Evolutionary conservation across 1,284 basidiomycete genomes (phyloP), one percentile per base, ranked within the genome.

Genomic region (Rhodotorula sp.): DNA sequence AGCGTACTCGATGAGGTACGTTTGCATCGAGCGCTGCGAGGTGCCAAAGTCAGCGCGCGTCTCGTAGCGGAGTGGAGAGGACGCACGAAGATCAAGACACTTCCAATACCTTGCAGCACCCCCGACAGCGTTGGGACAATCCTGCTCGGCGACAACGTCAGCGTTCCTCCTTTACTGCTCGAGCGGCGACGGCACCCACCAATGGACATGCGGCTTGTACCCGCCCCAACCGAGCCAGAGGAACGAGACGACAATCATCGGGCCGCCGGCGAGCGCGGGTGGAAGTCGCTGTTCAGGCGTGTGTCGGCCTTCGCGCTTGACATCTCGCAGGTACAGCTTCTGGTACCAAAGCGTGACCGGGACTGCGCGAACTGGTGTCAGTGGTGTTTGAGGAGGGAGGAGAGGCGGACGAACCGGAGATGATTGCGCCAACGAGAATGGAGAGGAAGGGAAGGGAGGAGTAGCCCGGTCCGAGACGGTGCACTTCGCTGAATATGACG

Each of bases 51-150:
- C 34, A 15, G 16, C 1, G 22, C 18, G 13, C 18, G n/a, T 30
- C 11, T 26, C 22, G 34, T n/a, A 13, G n/a, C 13, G 20, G 11
- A 34, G 16, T n/a, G n/a, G n/a, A 5, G 31, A 4, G 10, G 46
- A 30, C 44, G 75, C 70, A 28, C 80, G 64, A 77, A 81, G 78
- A 79, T 76, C 31, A 80, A 69, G 0, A 80, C 74, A 16, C 77
- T 72, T 0, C 67, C 75, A 7, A 81, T 73, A 7, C 80, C 80
- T 52, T 80, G 77, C 24, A 79, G 31, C 1, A 76, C 62, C 31
- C 79, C 78, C 5, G 79, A 78, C 20, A 80, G 63, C 59, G 80
- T 72, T 18, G 80, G 80, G 4, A 76, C 74, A 72, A 78, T 79
- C 72, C 72, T 77, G 63, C 67, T 73, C 57, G 76, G 71, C 26